Conservation (phyloP, 495 filamentous ascomycete genomes). For the Thozetella sp. region DNA sequence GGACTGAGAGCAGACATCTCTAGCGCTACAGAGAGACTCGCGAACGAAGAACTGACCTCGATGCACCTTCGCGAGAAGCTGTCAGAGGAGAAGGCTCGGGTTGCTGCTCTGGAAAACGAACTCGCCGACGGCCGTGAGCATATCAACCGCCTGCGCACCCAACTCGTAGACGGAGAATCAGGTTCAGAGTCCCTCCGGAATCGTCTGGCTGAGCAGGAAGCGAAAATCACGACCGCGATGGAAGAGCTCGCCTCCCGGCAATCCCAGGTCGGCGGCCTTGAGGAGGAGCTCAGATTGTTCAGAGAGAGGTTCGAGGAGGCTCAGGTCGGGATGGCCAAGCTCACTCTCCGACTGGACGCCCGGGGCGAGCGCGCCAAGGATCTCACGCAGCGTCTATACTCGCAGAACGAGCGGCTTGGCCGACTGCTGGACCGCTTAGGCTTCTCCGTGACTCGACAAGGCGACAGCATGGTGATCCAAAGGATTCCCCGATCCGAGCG, state of each 20-base stretch:
- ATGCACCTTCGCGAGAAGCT: conserved; percentile 49
- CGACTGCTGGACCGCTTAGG: conserved; percentile 84
- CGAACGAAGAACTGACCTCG: conserved; percentile 39
- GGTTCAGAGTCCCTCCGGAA: conserved; percentile 76
- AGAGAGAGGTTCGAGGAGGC: conserved; percentile 55
- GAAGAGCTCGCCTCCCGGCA: conserved; percentile 67
- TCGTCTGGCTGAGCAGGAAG: conserved; percentile 70
- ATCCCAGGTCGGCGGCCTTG: conserved; percentile 63
- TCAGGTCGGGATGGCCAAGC: conserved; percentile 50
- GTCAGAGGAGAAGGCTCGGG: conserved; percentile 59
- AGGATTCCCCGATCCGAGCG: conserved; percentile 69
- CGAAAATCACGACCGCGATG: conserved; percentile 58
- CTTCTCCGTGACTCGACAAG: conserved; percentile 75
- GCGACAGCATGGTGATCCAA: conserved; percentile 74
- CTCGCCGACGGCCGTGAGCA: conserved; percentile 67
- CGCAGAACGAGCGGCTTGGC: conserved; percentile 74
- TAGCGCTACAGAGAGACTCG: conserved; percentile 47
- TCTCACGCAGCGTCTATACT: conserved; percentile 76
- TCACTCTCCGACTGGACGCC: conserved; percentile 55
- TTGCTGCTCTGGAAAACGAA: conserved; percentile 60
- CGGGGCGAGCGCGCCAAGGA: conserved; percentile 75
- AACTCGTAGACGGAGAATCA: conserved; percentile 76
- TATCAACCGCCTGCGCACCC: conserved; percentile 62
- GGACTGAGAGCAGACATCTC: conserved; percentile 40
- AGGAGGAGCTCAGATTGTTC: conserved; percentile 65